Conservation (phyloP, 371 early-diverging fungal species). For the Lichtheimia ornata region DNA sequence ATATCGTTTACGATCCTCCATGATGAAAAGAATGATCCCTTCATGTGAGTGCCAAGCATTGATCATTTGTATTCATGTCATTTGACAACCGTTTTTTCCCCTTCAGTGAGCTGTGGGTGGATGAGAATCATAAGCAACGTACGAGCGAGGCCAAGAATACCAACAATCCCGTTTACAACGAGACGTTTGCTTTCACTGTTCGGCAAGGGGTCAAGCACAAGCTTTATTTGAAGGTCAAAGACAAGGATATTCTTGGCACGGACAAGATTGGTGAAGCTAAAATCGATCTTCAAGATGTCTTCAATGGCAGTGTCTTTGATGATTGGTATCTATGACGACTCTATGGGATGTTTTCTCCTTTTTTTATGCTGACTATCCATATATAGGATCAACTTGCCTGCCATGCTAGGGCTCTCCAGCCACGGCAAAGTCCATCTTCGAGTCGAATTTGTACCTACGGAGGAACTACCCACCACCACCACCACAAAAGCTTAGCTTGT, state of each 20-base stretch:
- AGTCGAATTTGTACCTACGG: conserved; percentile 24
- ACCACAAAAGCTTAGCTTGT: too few relatives aligned
- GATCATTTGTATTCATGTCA: neutral
- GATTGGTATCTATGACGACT: conserved; percentile 17
- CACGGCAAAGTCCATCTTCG: conserved; percentile 42
- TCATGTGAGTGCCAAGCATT: conserved; percentile 16
- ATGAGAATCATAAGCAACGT: conserved; percentile 43
- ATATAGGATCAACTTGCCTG: conserved; percentile 31
- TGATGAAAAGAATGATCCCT: conserved; percentile 27
- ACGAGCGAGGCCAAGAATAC: conserved; percentile 24
- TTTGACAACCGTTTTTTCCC: too few relatives aligned
- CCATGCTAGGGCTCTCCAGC: conserved; percentile 34
- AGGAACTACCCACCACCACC: too few relatives aligned
- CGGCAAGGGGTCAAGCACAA: conserved; percentile 31
- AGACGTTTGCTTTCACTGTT: conserved; percentile 44
- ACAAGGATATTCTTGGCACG: conserved; percentile 33
- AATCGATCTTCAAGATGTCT: conserved; percentile 30
- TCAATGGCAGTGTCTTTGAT: conserved; percentile 28
- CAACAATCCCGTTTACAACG: conserved; percentile 45
- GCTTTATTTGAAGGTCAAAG: conserved; percentile 35
- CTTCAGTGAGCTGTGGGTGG: conserved; percentile 36
- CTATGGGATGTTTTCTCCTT: neutral
- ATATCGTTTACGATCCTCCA: neutral
- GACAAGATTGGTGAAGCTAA: conserved; percentile 38
- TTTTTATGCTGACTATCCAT: neutral